phyloP scores from a whole-genome alignment of 177 flowering plant species.

The Vitis hybrid region DNA sequence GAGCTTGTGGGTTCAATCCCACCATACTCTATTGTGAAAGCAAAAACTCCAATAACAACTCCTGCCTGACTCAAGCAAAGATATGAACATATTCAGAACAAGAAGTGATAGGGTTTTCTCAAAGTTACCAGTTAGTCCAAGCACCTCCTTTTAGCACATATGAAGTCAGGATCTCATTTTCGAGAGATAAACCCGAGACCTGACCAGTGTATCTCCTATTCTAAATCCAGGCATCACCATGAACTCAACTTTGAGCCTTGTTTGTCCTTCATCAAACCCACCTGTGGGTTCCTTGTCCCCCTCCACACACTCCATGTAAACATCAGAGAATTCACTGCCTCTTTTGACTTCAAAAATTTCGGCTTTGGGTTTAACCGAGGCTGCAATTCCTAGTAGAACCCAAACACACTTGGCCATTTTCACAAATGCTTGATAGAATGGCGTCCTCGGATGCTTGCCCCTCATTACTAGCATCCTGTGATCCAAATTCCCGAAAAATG shows the following conservation, averaged over 20 bases:
- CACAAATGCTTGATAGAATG: constrained; percentile 49
- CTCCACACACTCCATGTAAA: constrained; percentile 50
- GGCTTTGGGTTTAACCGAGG: constrained; percentile 31
- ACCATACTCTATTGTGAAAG: neutral
- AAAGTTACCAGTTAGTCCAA: constrained; percentile 8
- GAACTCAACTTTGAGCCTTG: constrained; percentile 34
- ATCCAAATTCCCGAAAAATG: constrained; percentile 65
- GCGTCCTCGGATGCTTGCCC: constrained; percentile 52
- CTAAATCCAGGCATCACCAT: constrained; percentile 64
- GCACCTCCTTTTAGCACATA: neutral
- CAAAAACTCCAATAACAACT: neutral
- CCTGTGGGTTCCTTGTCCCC: constrained; percentile 15
- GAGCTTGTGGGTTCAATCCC: neutral
- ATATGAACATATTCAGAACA: constrained; percentile 1
- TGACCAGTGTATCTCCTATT: constrained; percentile 35
- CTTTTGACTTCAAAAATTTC: constrained; percentile 38
- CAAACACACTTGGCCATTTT: constrained; percentile 67
- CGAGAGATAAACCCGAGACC: constrained; percentile 45
- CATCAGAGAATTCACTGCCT: constrained; percentile 47
- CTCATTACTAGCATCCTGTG: constrained; percentile 42
- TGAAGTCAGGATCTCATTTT: constrained; percentile 1
- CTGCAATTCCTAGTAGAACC: constrained; percentile 41
- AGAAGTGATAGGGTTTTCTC: constrained; percentile 1
- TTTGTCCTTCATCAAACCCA: constrained; percentile 1
- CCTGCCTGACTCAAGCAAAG: neutral